Evolutionary conservation across 495 filamentous ascomycete genomes (phyloP).

Genomic region (Neurospora sp.): DNA sequence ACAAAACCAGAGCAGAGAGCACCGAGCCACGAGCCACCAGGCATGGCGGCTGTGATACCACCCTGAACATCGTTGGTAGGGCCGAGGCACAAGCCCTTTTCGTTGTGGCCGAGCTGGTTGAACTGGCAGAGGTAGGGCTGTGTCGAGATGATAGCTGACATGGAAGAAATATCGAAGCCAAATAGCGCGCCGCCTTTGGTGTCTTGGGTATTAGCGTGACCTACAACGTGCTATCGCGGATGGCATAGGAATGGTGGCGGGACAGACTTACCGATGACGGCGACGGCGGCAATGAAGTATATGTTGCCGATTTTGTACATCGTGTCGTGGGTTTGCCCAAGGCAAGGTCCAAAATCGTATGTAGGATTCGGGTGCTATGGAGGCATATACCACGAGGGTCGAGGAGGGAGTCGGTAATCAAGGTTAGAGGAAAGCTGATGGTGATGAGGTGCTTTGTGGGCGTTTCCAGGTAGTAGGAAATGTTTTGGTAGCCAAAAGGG

Average conservation of each 20-base stretch:
- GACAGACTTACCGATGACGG: conserved; percentile 45
- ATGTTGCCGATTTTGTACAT: conserved; percentile 54
- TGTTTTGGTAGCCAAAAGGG: background rate
- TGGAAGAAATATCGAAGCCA: conserved; percentile 75
- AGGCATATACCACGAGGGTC: background rate
- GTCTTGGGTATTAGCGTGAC: conserved; percentile 14
- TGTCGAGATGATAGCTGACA: conserved; percentile 63
- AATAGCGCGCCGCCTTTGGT: conserved; percentile 62
- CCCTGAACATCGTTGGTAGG: conserved; percentile 41
- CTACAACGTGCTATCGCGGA: too few species aligned
- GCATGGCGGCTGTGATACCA: conserved; percentile 61
- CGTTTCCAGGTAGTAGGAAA: background rate
- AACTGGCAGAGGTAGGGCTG: conserved; percentile 56
- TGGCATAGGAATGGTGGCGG: background rate
- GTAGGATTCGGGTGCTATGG: background rate
- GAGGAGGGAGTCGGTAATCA: background rate
- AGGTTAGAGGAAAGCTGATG: background rate
- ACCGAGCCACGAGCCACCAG: conserved; percentile 65
- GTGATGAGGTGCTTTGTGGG: background rate
- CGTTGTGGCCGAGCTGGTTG: conserved; percentile 35
- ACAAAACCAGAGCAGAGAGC: conserved; percentile 56
- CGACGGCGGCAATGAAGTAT: conserved; percentile 63
- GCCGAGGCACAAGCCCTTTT: conserved; percentile 34
- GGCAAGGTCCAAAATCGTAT: background rate
- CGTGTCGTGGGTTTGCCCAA: conserved; percentile 8